Conservation (phyloP, 176 grass and related monocot species). For the Triticum timopheevii region DNA sequence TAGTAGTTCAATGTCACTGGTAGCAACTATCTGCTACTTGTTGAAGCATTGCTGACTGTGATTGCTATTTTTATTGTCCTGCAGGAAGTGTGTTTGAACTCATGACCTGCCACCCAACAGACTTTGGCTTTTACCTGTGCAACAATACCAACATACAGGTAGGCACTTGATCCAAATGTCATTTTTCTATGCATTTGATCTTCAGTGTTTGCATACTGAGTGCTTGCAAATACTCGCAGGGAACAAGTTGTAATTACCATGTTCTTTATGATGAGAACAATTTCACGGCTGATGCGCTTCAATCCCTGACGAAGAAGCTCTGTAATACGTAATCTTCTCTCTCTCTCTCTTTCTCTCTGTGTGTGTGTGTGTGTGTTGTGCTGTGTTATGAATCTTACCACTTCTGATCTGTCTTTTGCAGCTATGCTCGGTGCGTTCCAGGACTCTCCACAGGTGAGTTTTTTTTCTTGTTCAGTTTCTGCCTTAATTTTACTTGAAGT, state of each 20-base stretch:
- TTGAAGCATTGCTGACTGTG: neutral
- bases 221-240: constrained; percentile 37
- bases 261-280: constrained; percentile 71
- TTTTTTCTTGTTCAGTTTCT: constrained; percentile 55
- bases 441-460: constrained; percentile 30
- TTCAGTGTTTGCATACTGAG: neutral
- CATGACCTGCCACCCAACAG: constrained; percentile 70
- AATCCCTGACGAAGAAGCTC: constrained; percentile 73
- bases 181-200: neutral
- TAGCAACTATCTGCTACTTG: neutral
- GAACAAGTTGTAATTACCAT: constrained; percentile 80
- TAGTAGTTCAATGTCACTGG: neutral
- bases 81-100: constrained; percentile 78
- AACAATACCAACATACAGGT: constrained; percentile 92
- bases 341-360: neutral
- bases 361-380: neutral
- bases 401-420: constrained; percentile 26
- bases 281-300: constrained; percentile 63
- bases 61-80: neutral
- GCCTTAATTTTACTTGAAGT: constrained; percentile 2
- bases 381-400: neutral
- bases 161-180: neutral
- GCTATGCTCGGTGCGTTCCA: constrained; percentile 78
- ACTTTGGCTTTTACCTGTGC: constrained; percentile 88
- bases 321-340: constrained; percentile 62